A percentile compares a stretch with the other conserved stretches of the same genome.
These are phyloP conservation scores for Bonia amplexicaulis DNA, from an alignment of 176 grass and related monocot genomes.

Conservation along the genomic window DNA sequence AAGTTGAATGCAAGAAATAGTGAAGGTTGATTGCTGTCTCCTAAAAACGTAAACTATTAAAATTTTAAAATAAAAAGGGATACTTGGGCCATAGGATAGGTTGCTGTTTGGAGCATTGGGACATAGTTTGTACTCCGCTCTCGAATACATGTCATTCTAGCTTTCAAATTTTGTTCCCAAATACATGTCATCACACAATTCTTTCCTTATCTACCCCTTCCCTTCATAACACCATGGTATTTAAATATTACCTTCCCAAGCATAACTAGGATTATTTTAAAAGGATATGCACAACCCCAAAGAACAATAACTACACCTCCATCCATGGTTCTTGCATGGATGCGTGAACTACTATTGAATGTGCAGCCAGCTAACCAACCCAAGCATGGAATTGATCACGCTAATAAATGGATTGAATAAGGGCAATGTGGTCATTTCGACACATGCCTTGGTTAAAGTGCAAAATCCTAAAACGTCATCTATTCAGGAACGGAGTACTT, in stretches of 20 bases:
- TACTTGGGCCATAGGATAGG: too few species aligned
- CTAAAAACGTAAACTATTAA: too few species aligned
- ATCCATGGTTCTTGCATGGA: background rate
- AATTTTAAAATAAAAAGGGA: too few species aligned
- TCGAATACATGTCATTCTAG: background rate
- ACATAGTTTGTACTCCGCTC: too few species aligned
- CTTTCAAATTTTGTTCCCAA: background rate
- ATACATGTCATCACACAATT: background rate
- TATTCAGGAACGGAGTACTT: background rate
- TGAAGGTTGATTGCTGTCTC: too few species aligned
- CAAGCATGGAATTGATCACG: background rate
- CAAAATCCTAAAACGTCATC: too few species aligned
- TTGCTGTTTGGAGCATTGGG: too few species aligned
- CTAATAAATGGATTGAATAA: background rate
- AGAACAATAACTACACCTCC: background rate
- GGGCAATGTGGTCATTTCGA: background rate
- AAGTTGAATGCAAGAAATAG: too few species aligned
- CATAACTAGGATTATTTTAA: background rate
- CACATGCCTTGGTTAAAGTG: background rate
- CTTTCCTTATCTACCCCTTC: background rate
- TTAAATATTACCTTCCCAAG: background rate
- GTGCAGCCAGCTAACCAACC: too few species aligned
- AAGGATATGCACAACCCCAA: background rate
- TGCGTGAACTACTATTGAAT: background rate
- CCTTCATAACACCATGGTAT: background rate